Evolutionary conservation across 2,329 filamentous ascomycete species (phyloP).

Genomic region (Phaeosphaeriaceae sp.): DNA sequence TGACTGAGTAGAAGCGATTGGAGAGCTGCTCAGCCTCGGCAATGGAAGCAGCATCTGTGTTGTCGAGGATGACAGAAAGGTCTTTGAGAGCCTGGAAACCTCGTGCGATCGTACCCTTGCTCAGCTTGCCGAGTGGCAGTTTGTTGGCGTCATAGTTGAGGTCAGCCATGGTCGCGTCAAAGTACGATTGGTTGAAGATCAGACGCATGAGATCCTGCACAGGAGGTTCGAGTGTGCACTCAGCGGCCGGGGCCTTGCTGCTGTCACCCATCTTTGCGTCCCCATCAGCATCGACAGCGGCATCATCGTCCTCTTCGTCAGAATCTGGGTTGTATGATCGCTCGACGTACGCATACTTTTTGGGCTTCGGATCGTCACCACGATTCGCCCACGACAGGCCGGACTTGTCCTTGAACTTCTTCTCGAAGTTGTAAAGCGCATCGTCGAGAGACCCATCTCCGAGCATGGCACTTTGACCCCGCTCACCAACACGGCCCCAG

Average conservation of each 20-base stretch:
- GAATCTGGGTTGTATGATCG: constrained; percentile 76
- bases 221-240: constrained; percentile 65
- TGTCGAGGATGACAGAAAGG: constrained; percentile 71
- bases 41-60: constrained; percentile 56
- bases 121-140: constrained; percentile 83
- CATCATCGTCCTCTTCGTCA: constrained; percentile 50
- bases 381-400: constrained; percentile 62
- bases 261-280: constrained; percentile 12
- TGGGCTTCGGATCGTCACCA: constrained; percentile 62
- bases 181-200: constrained; percentile 82
- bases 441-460: constrained; percentile 47
- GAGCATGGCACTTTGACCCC: constrained; percentile 55
- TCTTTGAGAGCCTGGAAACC: constrained; percentile 82
- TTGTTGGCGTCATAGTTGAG: constrained; percentile 79
- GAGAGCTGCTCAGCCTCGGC: constrained; percentile 70
- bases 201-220: constrained; percentile 77
- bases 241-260: constrained; percentile 21
- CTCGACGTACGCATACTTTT: constrained; percentile 83
- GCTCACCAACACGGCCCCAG: constrained; percentile 78
- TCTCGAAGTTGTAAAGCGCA: constrained; percentile 58
- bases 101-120: constrained; percentile 76
- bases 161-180: constrained; percentile 70
- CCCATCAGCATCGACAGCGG: constrained; percentile 42
- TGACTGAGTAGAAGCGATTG: constrained; percentile 80
- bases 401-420: constrained; percentile 66